These are phyloP conservation scores for Yamadazyma spencermartinsiae DNA, from an alignment of 1,139 yeast species.

Conservation along the genomic window DNA sequence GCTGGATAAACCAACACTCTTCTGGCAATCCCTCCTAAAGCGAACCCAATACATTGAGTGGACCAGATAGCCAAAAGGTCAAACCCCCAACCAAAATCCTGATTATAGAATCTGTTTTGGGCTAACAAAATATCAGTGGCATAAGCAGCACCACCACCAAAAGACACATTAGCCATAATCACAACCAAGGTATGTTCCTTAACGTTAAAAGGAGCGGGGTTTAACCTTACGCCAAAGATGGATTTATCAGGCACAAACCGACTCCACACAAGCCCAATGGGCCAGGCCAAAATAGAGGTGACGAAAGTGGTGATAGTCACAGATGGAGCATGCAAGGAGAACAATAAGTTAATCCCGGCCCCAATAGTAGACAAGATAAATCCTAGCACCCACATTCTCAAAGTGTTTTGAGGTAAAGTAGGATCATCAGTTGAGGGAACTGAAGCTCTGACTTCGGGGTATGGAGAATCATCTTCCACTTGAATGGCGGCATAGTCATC, in stretches of 20 bases:
- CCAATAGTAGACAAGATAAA: constrained; percentile 58
- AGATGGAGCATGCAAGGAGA: constrained; percentile 59
- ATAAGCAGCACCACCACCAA: constrained; percentile 62
- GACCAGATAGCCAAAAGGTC: constrained; percentile 51
- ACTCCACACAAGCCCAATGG: constrained; percentile 49
- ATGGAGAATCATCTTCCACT: constrained; percentile 57
- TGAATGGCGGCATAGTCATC: constrained; percentile 46
- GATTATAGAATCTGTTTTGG: constrained; percentile 50
- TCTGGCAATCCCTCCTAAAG: constrained; percentile 61
- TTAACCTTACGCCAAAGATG: constrained; percentile 45
- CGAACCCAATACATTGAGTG: constrained; percentile 65
- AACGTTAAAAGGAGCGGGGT: constrained; percentile 65
- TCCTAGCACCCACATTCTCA: constrained; percentile 62
- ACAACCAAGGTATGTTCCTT: constrained; percentile 68
- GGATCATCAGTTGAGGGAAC: constrained; percentile 64
- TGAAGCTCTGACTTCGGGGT: constrained; percentile 37
- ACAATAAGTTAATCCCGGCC: constrained; percentile 59
- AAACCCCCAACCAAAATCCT: constrained; percentile 40
- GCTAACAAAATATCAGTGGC: constrained; percentile 61
- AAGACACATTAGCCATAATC: constrained; percentile 53
- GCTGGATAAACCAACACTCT: constrained; percentile 62
- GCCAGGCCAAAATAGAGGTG: constrained; percentile 62
- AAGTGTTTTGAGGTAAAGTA: constrained; percentile 55
- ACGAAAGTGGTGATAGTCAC: constrained; percentile 55
- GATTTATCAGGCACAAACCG: constrained; percentile 41